These are phyloP conservation scores for Neofusicoccum kwambonambiense DNA, from an alignment of 2,329 filamentous ascomycete genomes.

Conservation along the genomic window DNA sequence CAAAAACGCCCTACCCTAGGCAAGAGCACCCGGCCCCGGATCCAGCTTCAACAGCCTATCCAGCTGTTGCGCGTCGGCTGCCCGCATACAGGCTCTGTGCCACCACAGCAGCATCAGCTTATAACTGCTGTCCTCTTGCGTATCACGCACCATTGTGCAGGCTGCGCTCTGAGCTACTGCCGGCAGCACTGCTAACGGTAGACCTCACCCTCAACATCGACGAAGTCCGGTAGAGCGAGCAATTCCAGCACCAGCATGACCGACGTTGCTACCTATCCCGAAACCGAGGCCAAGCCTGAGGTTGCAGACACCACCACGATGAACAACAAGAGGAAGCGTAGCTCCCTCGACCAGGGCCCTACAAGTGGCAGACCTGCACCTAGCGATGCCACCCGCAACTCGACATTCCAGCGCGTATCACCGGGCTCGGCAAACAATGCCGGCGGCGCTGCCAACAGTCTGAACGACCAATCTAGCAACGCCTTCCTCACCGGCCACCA, in stretches of 20 bases:
- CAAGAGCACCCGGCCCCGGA: slow-evolving; percentile 23
- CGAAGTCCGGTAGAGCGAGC: not conserved
- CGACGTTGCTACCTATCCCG: slow-evolving; percentile 39
- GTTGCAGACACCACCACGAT: slow-evolving; percentile 29
- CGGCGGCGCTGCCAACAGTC: slow-evolving; percentile 25
- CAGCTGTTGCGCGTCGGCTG: slow-evolving; percentile 24
- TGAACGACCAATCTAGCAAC: slow-evolving; percentile 38
- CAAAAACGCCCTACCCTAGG: slow-evolving; percentile 19
- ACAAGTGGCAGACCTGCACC: slow-evolving; percentile 36
- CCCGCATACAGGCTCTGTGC: slow-evolving; percentile 24
- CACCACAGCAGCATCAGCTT: slow-evolving; percentile 22
- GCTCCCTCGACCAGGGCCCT: slow-evolving; percentile 44
- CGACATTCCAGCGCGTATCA: slow-evolving; percentile 19
- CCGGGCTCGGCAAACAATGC: slow-evolving; percentile 26
- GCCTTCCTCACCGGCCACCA: slow-evolving; percentile 42
- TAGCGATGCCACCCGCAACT: slow-evolving; percentile 19
- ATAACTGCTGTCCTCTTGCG: slow-evolving; percentile 23
- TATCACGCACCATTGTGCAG: slow-evolving; percentile 16
- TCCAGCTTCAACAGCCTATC: slow-evolving; percentile 20
- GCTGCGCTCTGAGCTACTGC: not conserved
- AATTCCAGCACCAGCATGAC: slow-evolving; percentile 29
- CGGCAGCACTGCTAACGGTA: slow-evolving; percentile 9
- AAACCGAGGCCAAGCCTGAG: slow-evolving; percentile 32
- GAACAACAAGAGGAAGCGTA: slow-evolving; percentile 48
- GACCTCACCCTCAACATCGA: not conserved